phyloP scores from a whole-genome alignment of 805 yeast species.

The Ogataea corticis region DNA sequence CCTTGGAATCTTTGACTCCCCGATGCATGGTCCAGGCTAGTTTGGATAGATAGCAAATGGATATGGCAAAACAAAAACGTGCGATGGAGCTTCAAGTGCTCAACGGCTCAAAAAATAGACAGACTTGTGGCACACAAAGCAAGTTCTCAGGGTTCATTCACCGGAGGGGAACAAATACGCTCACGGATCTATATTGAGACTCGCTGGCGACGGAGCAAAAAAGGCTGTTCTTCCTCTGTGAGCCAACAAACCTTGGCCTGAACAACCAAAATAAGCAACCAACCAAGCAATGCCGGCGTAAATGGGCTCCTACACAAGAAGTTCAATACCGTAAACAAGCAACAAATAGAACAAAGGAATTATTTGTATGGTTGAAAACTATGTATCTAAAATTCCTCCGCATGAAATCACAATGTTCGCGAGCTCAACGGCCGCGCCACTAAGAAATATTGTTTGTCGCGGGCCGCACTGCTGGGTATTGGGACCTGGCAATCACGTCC shows the following conservation, averaged over 20 bases:
- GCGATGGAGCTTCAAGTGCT: no score
- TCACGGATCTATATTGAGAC: background rate
- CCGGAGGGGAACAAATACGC: background rate
- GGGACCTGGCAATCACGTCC: no score
- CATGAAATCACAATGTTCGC: background rate
- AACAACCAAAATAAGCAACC: slow-evolving; percentile 1
- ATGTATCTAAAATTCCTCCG: slow-evolving; percentile 7
- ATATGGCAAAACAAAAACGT: no score
- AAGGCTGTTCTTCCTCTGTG: background rate
- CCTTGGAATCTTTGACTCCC: slow-evolving; percentile 7
- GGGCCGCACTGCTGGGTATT: no score
- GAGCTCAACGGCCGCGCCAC: no score
- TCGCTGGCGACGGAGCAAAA: background rate
- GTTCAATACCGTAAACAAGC: background rate
- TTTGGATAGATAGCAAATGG: no score
- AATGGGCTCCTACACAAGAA: background rate
- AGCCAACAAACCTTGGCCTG: background rate
- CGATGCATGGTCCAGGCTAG: slow-evolving; percentile 6
- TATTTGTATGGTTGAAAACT: slow-evolving; percentile 1
- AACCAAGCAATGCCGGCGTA: slow-evolving; percentile 3
- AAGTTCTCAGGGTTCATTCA: no score
- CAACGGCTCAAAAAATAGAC: no score
- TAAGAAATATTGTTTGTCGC: no score
- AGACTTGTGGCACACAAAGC: no score
- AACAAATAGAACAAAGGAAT: background rate